These are phyloP conservation scores for Calcarisporium arbuscula DNA, from an alignment of 2,329 filamentous ascomycete species.

Conservation along the genomic window DNA sequence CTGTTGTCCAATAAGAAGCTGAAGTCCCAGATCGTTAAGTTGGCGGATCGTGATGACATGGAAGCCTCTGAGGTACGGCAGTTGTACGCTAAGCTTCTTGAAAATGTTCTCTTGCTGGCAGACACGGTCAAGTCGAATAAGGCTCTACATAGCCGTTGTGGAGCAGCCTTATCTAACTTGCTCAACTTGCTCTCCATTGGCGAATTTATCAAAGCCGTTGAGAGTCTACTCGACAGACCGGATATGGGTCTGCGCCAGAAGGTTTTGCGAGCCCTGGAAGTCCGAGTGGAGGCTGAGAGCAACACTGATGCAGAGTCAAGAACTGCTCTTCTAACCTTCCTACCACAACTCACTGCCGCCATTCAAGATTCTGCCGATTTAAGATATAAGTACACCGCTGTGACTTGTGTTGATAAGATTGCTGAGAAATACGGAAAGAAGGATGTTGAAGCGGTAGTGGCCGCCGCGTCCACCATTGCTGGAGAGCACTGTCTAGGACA, in stretches of 20 bases:
- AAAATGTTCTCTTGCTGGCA: constrained; percentile 59
- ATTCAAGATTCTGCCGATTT: constrained; percentile 67
- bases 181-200: constrained; percentile 77
- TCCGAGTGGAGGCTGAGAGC: constrained; percentile 68
- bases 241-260: constrained; percentile 72
- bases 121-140: constrained; percentile 55
- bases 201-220: constrained; percentile 84
- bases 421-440: constrained; percentile 94
- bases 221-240: constrained; percentile 70
- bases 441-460: constrained; percentile 68
- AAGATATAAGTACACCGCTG: constrained; percentile 74
- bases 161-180: constrained; percentile 70
- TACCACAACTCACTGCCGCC: constrained; percentile 71
- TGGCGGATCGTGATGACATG: constrained; percentile 59
- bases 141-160: constrained; percentile 50
- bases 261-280: constrained; percentile 73
- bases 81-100: constrained; percentile 62
- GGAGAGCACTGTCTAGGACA: constrained; percentile 71
- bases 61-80: constrained; percentile 59
- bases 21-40: constrained; percentile 46
- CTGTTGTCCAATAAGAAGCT: constrained; percentile 54
- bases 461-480: constrained; percentile 70
- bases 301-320: constrained; percentile 64
- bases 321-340: constrained; percentile 66
- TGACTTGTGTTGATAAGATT: constrained; percentile 88